A percentile compares a stretch with the other conserved stretches of the same genome.
These are phyloP conservation scores for Saposhnikovia divaricata DNA, from an alignment of 129 eudicot species.

Conservation along the genomic window DNA sequence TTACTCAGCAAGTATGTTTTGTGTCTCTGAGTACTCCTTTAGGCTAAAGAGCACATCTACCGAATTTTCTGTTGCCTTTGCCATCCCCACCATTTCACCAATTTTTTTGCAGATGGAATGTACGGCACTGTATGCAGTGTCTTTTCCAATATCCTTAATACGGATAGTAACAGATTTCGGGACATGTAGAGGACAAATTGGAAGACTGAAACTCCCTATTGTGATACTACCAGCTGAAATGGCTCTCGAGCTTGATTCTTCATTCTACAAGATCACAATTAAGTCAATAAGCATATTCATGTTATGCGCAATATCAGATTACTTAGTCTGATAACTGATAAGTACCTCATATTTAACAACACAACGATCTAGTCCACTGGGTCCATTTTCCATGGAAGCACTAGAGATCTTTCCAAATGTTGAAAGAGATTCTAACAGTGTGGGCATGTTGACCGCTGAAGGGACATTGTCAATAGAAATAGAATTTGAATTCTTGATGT, in stretches of 20 bases:
- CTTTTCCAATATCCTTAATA: constrained; percentile 16
- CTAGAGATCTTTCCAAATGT: constrained; percentile 26
- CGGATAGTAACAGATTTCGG: constrained; percentile 20
- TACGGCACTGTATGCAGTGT: constrained; percentile 15
- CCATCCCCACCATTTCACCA: constrained; percentile 25
- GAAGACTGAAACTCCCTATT: constrained; percentile 9
- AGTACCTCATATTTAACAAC: constrained; percentile 31
- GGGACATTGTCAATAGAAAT: constrained; percentile 22
- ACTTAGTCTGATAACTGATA: background rate
- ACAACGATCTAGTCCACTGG: constrained; percentile 20
- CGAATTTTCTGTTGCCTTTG: constrained; percentile 12
- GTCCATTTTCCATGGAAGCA: constrained; percentile 16
- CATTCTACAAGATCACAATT: constrained; percentile 12
- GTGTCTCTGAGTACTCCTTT: constrained; percentile 9
- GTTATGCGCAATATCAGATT: background rate
- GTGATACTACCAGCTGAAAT: constrained; percentile 20
- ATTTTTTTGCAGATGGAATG: constrained; percentile 23
- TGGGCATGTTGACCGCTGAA: constrained; percentile 13
- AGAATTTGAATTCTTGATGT: constrained; percentile 2
- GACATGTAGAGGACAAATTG: constrained; percentile 10
- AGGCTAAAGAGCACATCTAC: constrained; percentile 28
- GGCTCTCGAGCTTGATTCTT: constrained; percentile 25
- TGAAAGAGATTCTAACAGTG: constrained; percentile 31
- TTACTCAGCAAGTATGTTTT: constrained; percentile 23
- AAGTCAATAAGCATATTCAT: constrained; percentile 1